Percentiles rank a stretch among this genome's conserved stretches.
phyloP scores from a whole-genome alignment of 306 rosid genomes.

The Casuarina equisetifolia region DNA sequence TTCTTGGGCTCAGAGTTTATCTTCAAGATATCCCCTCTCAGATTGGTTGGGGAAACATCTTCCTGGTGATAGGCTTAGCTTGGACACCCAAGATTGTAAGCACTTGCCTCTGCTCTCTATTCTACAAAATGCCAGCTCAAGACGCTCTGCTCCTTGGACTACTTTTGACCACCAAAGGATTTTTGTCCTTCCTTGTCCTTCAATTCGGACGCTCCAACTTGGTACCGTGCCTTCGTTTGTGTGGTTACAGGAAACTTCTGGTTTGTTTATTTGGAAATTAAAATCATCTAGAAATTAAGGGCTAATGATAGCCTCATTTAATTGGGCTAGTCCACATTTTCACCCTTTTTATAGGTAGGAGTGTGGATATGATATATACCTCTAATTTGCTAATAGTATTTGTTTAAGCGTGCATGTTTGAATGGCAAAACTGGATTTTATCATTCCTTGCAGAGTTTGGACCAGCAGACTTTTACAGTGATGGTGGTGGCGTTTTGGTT shows the following conservation, averaged over 20 bases:
- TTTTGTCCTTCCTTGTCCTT: slow-evolving; percentile 33
- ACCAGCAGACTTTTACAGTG: slow-evolving; percentile 22
- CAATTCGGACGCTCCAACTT: slow-evolving; percentile 19
- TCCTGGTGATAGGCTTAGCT: slow-evolving; percentile 21
- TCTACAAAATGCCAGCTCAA: slow-evolving; percentile 29
- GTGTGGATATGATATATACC: too few species aligned
- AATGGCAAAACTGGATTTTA: too few species aligned
- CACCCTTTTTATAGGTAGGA: too few species aligned
- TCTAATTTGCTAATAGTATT: too few species aligned
- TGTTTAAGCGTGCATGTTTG: too few species aligned
- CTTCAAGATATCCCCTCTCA: not conserved
- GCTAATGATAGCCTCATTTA: too few species aligned
- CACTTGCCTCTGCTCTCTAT: slow-evolving; percentile 29
- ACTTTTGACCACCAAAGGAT: slow-evolving; percentile 47
- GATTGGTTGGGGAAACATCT: not conserved
- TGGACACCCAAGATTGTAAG: slow-evolving; percentile 29
- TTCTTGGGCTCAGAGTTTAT: slow-evolving; percentile 32
- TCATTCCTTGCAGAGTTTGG: slow-evolving; percentile 32
- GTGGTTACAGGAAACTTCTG: too few species aligned
- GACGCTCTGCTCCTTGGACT: slow-evolving; percentile 42
- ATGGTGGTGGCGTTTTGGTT: slow-evolving; percentile 30
- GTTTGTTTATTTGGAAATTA: too few species aligned
- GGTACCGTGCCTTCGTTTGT: too few species aligned
- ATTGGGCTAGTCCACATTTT: too few species aligned
- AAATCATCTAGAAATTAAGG: too few species aligned